These are phyloP conservation scores for Globisporangium megalacanthum DNA, from an alignment of 352 stramenopile genomes.

Conservation along the genomic window DNA sequence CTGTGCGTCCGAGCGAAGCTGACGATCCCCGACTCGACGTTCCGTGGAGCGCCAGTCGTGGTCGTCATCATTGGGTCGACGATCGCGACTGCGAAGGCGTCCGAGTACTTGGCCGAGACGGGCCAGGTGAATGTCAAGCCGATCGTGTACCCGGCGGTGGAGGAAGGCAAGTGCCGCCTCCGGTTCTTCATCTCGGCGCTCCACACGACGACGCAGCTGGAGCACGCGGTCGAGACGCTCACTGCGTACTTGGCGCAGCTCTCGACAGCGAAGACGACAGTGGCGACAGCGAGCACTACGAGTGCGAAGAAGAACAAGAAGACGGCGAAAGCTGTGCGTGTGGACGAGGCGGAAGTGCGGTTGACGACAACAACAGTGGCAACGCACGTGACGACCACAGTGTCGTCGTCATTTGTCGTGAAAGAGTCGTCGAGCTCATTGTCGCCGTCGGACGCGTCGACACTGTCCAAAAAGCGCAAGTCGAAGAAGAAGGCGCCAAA, in stretches of 20 bases:
- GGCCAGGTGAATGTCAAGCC: conserved; percentile 75
- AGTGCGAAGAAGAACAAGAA: conserved; percentile 2
- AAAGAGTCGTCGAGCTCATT: background rate
- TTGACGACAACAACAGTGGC: background rate
- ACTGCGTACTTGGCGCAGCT: conserved; percentile 23
- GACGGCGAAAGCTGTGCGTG: background rate
- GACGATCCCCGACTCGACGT: conserved; percentile 51
- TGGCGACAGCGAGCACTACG: background rate
- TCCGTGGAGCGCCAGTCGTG: conserved; percentile 66
- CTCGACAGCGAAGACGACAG: background rate
- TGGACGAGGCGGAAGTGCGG: conserved; percentile 8
- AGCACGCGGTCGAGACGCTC: conserved; percentile 43
- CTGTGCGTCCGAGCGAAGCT: conserved; percentile 61
- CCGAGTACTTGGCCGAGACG: conserved; percentile 47
- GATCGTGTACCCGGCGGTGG: conserved; percentile 82
- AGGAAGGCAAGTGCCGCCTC: conserved; percentile 77
- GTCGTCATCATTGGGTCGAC: conserved; percentile 77
- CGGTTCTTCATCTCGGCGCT: conserved; percentile 84
- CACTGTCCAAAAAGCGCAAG: conserved; percentile 10
- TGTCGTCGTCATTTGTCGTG: conserved; percentile 1
- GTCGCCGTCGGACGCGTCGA: background rate
- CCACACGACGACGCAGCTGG: conserved; percentile 64
- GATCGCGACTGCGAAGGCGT: conserved; percentile 72
- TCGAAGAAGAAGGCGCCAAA: conserved; percentile 13
- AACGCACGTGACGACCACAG: background rate